Evolutionary conservation across 2,329 filamentous ascomycete species (phyloP).

Genomic region (Trematosphaeria pertusa): DNA sequence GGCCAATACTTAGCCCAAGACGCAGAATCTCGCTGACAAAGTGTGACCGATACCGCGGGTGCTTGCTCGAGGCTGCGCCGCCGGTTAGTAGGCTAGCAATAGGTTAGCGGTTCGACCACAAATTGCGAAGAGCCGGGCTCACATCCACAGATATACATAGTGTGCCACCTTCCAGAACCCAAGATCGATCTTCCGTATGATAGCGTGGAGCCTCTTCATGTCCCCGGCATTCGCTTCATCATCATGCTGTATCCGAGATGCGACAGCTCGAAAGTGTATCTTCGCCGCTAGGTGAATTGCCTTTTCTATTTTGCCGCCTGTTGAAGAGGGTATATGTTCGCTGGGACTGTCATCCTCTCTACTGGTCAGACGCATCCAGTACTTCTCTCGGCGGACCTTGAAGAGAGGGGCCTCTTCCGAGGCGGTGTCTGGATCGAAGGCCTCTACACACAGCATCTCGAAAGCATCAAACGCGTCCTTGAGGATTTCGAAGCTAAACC

Average conservation of each 20-base stretch:
- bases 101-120: slow-evolving; percentile 1
- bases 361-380: slow-evolving; percentile 9
- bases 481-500: slow-evolving; percentile 13
- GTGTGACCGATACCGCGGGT: slow-evolving; percentile 11
- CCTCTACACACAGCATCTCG: slow-evolving; percentile 24
- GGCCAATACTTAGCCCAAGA: slow-evolving; percentile 12
- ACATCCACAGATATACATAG: slow-evolving; percentile 24
- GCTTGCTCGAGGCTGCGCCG: slow-evolving; percentile 13
- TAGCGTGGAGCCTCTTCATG: slow-evolving; percentile 11
- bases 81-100: slow-evolving; percentile 9
- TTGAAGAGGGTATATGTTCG: slow-evolving; percentile 1
- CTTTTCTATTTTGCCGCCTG: slow-evolving; percentile 10
- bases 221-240: slow-evolving; percentile 17
- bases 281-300: slow-evolving; percentile 16
- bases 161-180: slow-evolving; percentile 20
- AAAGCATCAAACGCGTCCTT: slow-evolving; percentile 23
- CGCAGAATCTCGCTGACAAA: slow-evolving; percentile 22
- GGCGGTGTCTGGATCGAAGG: slow-evolving; percentile 18
- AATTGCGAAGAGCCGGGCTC: slow-evolving; percentile 8
- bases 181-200: slow-evolving; percentile 11
- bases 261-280: slow-evolving; percentile 25
- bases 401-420: slow-evolving; percentile 12
- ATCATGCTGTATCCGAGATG: slow-evolving; percentile 16
- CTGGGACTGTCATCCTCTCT: not conserved
- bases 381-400: slow-evolving; percentile 8